Evolutionary conservation across 164 flowering plant species (phyloP).

Genomic region (Liquidambar formosana): DNA sequence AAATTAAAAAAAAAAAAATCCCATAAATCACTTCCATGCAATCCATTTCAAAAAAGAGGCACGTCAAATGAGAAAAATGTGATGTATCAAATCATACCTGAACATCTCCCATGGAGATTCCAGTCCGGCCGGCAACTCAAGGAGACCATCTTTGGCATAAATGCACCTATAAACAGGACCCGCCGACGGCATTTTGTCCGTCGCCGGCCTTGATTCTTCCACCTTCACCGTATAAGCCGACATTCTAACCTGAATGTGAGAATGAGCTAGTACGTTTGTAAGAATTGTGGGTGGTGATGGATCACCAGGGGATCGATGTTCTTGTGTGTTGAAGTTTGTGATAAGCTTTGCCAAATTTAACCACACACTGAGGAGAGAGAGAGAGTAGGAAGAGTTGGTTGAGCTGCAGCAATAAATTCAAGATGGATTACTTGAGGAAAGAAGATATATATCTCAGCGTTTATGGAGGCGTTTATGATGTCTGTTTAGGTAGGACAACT

Average conservation of each 20-base stretch:
- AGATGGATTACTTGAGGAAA: too few relatives aligned
- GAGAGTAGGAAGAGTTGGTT: slow-evolving; percentile 12
- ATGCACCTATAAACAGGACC: slow-evolving; percentile 87
- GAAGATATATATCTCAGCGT: background rate
- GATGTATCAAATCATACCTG: slow-evolving; percentile 41
- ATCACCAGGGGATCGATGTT: too few relatives aligned
- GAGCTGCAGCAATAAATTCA: slow-evolving; percentile 26
- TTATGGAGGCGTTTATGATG: slow-evolving; percentile 3
- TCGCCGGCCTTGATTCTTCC: slow-evolving; percentile 60
- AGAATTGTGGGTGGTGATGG: too few relatives aligned
- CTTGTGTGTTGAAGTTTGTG: too few relatives aligned
- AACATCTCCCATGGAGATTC: slow-evolving; percentile 89
- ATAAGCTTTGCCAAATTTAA: too few relatives aligned
- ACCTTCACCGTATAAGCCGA: slow-evolving; percentile 63
- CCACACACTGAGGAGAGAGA: background rate
- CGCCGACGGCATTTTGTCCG: slow-evolving; percentile 61
- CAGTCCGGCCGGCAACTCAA: slow-evolving; percentile 53
- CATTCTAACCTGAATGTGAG: slow-evolving; percentile 26
- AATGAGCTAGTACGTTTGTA: too few relatives aligned
- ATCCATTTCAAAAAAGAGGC: too few relatives aligned
- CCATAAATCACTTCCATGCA: background rate
- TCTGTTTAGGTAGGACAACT: too few relatives aligned
- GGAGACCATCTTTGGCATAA: slow-evolving; percentile 83
- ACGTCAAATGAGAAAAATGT: too few relatives aligned
- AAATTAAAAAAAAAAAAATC: too few relatives aligned